Conservation (phyloP, 1,284 basidiomycete genomes). For the Fistulina hepatica region DNA sequence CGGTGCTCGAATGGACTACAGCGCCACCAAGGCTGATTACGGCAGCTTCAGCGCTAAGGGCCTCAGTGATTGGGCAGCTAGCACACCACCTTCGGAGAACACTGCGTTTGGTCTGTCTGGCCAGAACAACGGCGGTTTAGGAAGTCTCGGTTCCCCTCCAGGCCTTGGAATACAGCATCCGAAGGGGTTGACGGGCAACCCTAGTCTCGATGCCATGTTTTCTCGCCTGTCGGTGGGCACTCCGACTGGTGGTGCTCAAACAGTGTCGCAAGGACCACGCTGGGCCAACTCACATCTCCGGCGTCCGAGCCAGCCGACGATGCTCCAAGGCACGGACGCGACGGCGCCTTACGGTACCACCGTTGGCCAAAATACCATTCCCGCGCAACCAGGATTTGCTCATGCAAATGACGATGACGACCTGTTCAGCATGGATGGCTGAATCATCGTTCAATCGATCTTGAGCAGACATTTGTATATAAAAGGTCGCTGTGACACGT, state of each 20-base stretch:
- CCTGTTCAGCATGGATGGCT: constrained; percentile 57
- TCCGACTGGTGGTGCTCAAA: constrained; percentile 5
- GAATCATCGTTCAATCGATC: constrained; percentile 8
- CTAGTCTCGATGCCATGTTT: constrained; percentile 37
- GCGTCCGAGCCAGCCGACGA: constrained; percentile 24
- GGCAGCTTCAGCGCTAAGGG: neutral
- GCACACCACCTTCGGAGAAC: constrained; percentile 4
- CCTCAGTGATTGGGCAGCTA: neutral
- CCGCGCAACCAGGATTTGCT: no score
- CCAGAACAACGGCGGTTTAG: constrained; percentile 19
- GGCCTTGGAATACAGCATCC: constrained; percentile 13
- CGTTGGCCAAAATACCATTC: no score
- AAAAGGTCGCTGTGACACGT: no score
- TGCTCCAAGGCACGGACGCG: constrained; percentile 25
- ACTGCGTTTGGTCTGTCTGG: no score
- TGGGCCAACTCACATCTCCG: constrained; percentile 16
- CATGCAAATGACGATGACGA: constrained; percentile 60
- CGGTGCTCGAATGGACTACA: neutral
- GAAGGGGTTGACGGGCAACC: constrained; percentile 9
- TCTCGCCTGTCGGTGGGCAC: constrained; percentile 29
- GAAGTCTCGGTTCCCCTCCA: constrained; percentile 15
- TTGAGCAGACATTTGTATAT: no score
- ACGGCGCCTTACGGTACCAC: no score
- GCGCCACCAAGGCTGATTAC: neutral
- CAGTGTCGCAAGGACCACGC: constrained; percentile 10